These are phyloP conservation scores for Eucommia ulmoides DNA, from an alignment of 257 asterid genomes.

Conservation along the genomic window DNA sequence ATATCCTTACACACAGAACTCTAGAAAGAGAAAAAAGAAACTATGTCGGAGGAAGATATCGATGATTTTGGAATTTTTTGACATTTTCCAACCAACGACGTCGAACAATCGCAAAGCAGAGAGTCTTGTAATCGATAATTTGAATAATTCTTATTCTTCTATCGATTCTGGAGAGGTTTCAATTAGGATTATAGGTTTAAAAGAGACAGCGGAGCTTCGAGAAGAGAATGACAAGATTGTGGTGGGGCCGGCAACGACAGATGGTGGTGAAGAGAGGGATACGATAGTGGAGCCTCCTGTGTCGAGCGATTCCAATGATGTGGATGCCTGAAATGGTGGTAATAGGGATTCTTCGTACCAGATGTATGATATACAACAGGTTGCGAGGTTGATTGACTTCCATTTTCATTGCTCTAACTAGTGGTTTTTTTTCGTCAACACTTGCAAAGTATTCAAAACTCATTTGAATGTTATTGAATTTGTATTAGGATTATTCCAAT, in stretches of 20 bases:
- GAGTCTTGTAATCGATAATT: background rate
- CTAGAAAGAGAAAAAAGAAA: too few relatives aligned
- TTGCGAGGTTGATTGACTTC: conserved; percentile 90
- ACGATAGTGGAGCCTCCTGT: background rate
- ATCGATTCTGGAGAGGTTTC: conserved; percentile 44
- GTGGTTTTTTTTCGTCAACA: conserved; percentile 89
- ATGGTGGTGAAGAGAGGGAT: conserved; percentile 2
- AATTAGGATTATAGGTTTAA: conserved; percentile 53
- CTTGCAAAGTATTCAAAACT: conserved; percentile 91
- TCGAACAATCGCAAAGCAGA: background rate
- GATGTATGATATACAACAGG: conserved; percentile 73
- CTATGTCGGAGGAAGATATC: too few relatives aligned
- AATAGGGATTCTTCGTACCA: conserved; percentile 32
- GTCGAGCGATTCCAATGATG: conserved; percentile 5
- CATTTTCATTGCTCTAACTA: conserved; percentile 65
- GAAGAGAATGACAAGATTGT: conserved; percentile 19
- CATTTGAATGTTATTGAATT: too few relatives aligned
- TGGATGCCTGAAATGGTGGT: conserved; percentile 8
- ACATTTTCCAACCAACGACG: background rate
- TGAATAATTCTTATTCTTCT: background rate
- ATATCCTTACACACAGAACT: too few relatives aligned
- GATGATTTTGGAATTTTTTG: background rate
- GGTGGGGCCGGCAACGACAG: conserved; percentile 4
- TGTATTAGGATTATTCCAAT: too few relatives aligned
- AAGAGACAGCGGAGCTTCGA: conserved; percentile 23